Base-by-base conservation (phyloP, 768 basidiomycete species). In the Suillus cothurnatus region DNA sequence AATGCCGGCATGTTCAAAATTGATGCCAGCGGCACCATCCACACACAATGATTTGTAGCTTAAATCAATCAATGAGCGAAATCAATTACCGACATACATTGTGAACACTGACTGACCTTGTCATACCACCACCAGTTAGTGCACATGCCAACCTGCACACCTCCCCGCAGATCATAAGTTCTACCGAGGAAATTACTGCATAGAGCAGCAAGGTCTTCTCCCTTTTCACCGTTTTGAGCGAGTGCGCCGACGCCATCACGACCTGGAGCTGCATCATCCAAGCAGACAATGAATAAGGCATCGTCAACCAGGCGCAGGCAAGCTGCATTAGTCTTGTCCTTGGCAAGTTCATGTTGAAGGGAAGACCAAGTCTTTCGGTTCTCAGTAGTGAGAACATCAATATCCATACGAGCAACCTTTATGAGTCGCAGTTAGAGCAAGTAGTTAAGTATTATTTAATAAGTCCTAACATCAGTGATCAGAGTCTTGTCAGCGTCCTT, bases 41-140 rank as follows among this genome's bases (percentile, higher is more conserved):
- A 63, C 90, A 92, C 11, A 98, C 92, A 69, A 99, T 98, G 71
- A 99, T 97, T 82, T 99, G 97, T 47, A 99, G 86, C 93, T 95
- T 39, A 45, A 56, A 6, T 12, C 32, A 6, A 4, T 64, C 2
- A 4, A 11, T 12, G 21, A 28, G 34, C 4, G 23, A 9, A 19
- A 60, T 64, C 23, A 39, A 8, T 15, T 3, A 38, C 28, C 17
- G 26, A 19, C 5, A 43, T 41, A 14, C 15, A 41, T 45, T 28
- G 5, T 41, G 15, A 15, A 17, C 2, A 26, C 47, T 50, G 0
- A 63, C 76, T 6, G 59, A 92, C 91, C 84, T 95, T 95, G 72
- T 95, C 94, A 70, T 95, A 95, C 94, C 95, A 95, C 94, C 95
- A 98, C 67, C 96, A 78, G 73, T 97, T 97, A 2, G 93, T 96